Evolutionary conservation across 2,329 filamentous ascomycete species (phyloP), one percentile per base, ranked within the genome.

Genomic region (Dendrostoma leiphaemia): DNA sequence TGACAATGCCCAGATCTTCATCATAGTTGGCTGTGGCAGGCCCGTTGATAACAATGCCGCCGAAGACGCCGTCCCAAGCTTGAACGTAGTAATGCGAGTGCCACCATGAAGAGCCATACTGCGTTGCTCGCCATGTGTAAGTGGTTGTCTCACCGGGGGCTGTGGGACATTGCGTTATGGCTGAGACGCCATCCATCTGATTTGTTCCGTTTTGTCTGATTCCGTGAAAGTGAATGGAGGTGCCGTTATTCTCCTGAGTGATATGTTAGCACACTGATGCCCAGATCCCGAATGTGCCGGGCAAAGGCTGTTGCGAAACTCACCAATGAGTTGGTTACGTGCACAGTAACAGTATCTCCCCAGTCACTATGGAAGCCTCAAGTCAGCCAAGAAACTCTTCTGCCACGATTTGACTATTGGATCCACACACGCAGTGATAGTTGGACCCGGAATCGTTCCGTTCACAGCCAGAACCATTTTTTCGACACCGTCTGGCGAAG

Each of bases 191-290:
- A 57, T 79, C 76, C 29, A 71, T 65, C 24, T 71, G 65, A 54
- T 69, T 73, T 45, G 69, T 71, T 52, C 72, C 65, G 19, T 71
- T 67, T 59, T 77, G 73, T 9, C 74, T 67, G 15, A 78, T 64
- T 17, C 75, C 76, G 53, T 79, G 76, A 73, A 74, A 78, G 59
- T 78, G 75, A 19, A 78, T 67, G 0, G 73, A 71, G 3, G 73
- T 74, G 28, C 69, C 67, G 31, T 65, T 64, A n/a, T 59, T 54
- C 9, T 74, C 75, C 3, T 91, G 79, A 34, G 83, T 84, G 43
- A 90, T 81, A 49, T 86, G 71, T 47, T 48, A 45, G 43, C 15
- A 40, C 12, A n/a, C n/a, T n/a, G n/a, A n/a, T n/a, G n/a, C n/a
- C n/a, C n/a, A n/a, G n/a, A 2, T 29, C 9, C 32, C 19, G 13